These are phyloP conservation scores for Clitopilus passeckerianus DNA, from an alignment of 768 basidiomycete genomes.

Conservation along the genomic window DNA sequence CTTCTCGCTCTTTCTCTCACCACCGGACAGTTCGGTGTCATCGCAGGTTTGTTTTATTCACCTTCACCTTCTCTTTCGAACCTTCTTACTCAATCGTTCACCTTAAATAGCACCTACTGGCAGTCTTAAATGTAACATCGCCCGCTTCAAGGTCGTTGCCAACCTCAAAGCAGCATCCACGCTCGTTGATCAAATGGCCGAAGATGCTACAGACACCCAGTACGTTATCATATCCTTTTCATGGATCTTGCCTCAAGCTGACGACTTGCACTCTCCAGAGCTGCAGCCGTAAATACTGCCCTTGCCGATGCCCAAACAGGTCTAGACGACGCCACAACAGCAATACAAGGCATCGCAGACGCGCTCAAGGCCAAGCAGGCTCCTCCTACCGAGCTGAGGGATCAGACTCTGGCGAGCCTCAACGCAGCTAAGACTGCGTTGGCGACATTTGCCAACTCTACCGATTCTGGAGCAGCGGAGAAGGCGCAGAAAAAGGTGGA, in stretches of 20 bases:
- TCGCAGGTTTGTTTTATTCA: neutral
- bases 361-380: slow-evolving; percentile 2
- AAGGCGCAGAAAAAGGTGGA: slow-evolving; percentile 3
- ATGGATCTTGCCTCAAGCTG: neutral
- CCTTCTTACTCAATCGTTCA: neutral
- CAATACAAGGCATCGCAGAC: slow-evolving; percentile 5
- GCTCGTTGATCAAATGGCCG: slow-evolving; percentile 2
- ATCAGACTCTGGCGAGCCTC: neutral
- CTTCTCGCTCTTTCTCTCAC: neutral
- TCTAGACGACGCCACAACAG: slow-evolving; percentile 1
- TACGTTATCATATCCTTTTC: neutral
- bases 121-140: slow-evolving; percentile 2
- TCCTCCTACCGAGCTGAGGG: slow-evolving; percentile 1
- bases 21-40: neutral
- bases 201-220: neutral
- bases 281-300: slow-evolving; percentile 1
- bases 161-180: slow-evolving; percentile 3
- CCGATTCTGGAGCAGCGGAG: neutral
- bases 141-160: slow-evolving; percentile 4
- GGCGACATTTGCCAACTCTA: neutral
- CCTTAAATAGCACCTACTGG: slow-evolving; percentile 1
- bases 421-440: slow-evolving; percentile 3
- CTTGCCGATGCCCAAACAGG: slow-evolving; percentile 1
- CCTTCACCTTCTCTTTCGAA: neutral
- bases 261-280: slow-evolving; percentile 1